Base-by-base conservation (phyloP, 345 rosid species). In the Sisymbrium altissimum region DNA sequence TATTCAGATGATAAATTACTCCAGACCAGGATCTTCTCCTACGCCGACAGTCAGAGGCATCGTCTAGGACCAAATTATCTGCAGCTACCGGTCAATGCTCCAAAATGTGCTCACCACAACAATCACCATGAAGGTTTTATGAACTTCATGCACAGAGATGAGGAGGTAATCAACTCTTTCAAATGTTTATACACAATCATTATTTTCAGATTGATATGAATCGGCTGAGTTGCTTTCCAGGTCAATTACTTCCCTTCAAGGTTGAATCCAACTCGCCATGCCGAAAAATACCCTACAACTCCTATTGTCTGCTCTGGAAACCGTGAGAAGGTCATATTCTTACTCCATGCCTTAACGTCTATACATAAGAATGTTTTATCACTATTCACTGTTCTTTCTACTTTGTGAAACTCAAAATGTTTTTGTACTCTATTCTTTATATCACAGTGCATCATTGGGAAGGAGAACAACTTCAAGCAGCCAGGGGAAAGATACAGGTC, bases 1-100 rank as follows among this genome's bases (percentile, higher is more conserved):
- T 95, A 86, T 71, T 92, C 99, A 7, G 86, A 95, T 71, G 99
- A 95, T 78, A 95, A 95, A 73, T 57, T 90, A 57, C 98, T 95
- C 60, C 99, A 92, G 85, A 82, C 83, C 75, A 80, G 98, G 17
- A 75, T 92, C 79, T 95, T 95, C 72, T 86, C 99, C 12, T 95
- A 95, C 63, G 18, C 92, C 19, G 99, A 95, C 79, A 95, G 98
- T 40, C 99, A 95, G 81, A 89, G 99, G 78, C 96, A 95, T 81
- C 96, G 99, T 38, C 98, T 95, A 50, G 98, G 98, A 73, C 99
- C 99, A 23, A 95, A 92, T 86, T 95, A 95, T 80, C 84, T 95
- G 69, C 98, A 86, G 56, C 88, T 95, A 44, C 99, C 99, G 7
- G 96, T 74, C 52, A 95, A 95, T 87, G 93, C 99, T 52, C 96